Base-by-base conservation (phyloP, 805 yeast species). In the Blastobotrys peoriensis region DNA sequence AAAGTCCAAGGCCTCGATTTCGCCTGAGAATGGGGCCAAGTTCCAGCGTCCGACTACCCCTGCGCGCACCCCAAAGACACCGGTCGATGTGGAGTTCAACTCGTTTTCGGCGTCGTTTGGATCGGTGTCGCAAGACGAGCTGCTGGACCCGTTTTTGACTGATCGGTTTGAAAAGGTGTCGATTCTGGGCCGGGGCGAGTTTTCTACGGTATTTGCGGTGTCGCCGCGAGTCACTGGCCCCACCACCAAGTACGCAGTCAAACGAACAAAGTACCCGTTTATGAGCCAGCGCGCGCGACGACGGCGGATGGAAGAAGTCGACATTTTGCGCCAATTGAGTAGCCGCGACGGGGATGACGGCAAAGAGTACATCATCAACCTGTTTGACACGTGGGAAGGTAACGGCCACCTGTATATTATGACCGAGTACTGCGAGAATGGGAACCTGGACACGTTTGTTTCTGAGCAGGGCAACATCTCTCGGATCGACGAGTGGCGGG, bases 371-470 rank as follows among this genome's bases (percentile, higher is more conserved):
- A 76, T 93, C 33, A 76, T 93, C 37, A 79, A 79, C 51, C 78
- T 86, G 53, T 74, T 86, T 15, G 88, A 86, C 59, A 86, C 84
- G 23, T 91, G 97, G 96, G 94, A 86, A 52, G 45, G 49, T 38
- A 75, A 79, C 58, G 78, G 78, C 38, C 79, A 80, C 53, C 76
- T 83, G 52, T 93, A 91, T 61, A 86, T 93, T 33, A 86, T 88
- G 93, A 87, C 96, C 3, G 97, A 91, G 55, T 89, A 70, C 63
- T 93, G 96, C 66, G 98, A 89, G 58, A 93, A 89, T 60, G 98
- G 98, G 1, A 85, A 93, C 18, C 66, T 93, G 46, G 93, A 81
- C 57, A 77, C 78, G 47, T 93, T 91, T 58, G 64, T 93, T 43
- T 73, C 79, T 25, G 94, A 85, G 52, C 82, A 80, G 60, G 87